Evolutionary conservation across 108 stramenopile species (phyloP), one percentile per base, ranked within the genome.

Genomic region (Nannochloropsis gaditana): DNA sequence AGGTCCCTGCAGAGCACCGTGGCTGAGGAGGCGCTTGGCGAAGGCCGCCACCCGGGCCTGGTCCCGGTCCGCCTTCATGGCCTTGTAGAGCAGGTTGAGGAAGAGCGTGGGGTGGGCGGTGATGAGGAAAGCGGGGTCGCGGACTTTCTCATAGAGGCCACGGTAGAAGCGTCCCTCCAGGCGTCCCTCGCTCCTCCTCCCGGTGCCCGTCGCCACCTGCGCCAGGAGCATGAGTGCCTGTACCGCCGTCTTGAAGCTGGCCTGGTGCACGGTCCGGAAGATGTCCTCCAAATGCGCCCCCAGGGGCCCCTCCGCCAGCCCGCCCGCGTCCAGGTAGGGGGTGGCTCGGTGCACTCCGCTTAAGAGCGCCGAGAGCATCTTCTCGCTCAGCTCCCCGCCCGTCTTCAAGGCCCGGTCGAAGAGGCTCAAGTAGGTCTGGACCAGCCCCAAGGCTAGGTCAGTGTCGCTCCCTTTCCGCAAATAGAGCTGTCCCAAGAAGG

Each of bases 261-360:
- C 93, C 79, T 91, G 93, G 86, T 97, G 97, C 11, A 92, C 94
- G 50, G 97, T 92, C 50, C 93, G 84, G 87, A 97, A 98, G 44
- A 99, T 89, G n/a, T 95, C 89, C 91, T 96, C 99, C 42, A 97
- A 84, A 45, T 84, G 85, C 43, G 50, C 80, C 79, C 80, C 84
- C 42, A 88, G 84, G 10, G 80, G 79, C 2, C 79, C 43, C 50
- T 81, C 83, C 45, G 44, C 88, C 21, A 80, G 21, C 21, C 80
- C 21, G 80, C 9, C 11, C 11, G 11, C 44, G 10, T 44, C 79
- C 9, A 88, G 82, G 86, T 95, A 98, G 9, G 99, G 99, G 82
- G 95, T 94, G 5, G 97, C 97, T 43, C 98, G 93, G 90, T 97
- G 97, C 21, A 99, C 96, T 44, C 99, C 98, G 9, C 96, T 93